Percentiles rank a stretch among this genome's conserved stretches.
Conservation (phyloP, 257 asterid genomes). For the Misopates orontium region DNA sequence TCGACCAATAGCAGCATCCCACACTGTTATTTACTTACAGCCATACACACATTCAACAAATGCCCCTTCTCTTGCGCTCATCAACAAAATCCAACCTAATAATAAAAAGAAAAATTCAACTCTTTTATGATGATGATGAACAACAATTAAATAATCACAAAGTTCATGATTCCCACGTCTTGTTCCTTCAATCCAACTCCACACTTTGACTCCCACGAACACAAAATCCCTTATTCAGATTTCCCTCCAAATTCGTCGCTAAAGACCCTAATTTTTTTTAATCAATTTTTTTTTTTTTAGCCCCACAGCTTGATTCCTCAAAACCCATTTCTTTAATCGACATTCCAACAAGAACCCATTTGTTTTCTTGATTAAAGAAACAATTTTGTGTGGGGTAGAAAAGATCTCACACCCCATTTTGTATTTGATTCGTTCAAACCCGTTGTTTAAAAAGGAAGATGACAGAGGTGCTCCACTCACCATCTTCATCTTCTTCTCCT, state of each 20-base stretch:
- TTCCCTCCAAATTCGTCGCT: conserved; percentile 36
- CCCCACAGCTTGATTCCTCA: not conserved
- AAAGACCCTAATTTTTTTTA: conserved; percentile 9
- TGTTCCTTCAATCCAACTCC: conserved; percentile 56
- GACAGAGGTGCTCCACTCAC: conserved; percentile 97
- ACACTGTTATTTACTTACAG: conserved; percentile 19
- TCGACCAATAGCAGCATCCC: conserved; percentile 26
- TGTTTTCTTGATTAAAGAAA: conserved; percentile 37
- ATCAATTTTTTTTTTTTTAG: no score
- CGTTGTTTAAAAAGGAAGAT: conserved; percentile 33
- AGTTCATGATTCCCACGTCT: conserved; percentile 85
- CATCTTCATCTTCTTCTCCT: conserved; percentile 80
- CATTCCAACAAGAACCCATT: conserved; percentile 21
- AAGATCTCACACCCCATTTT: conserved; percentile 24
- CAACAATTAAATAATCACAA: conserved; percentile 12
- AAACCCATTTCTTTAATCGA: conserved; percentile 29
- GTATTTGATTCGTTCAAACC: conserved; percentile 43
- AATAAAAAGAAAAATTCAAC: not conserved
- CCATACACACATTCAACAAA: conserved; percentile 9
- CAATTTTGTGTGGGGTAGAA: conserved; percentile 11
- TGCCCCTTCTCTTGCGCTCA: not conserved
- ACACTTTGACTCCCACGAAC: conserved; percentile 22
- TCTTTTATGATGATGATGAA: conserved; percentile 20
- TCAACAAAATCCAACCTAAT: no score
- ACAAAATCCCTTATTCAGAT: conserved; percentile 3